Base-by-base conservation (phyloP, 208 protist genomes). In the Wallacemonas rigidus region DNA sequence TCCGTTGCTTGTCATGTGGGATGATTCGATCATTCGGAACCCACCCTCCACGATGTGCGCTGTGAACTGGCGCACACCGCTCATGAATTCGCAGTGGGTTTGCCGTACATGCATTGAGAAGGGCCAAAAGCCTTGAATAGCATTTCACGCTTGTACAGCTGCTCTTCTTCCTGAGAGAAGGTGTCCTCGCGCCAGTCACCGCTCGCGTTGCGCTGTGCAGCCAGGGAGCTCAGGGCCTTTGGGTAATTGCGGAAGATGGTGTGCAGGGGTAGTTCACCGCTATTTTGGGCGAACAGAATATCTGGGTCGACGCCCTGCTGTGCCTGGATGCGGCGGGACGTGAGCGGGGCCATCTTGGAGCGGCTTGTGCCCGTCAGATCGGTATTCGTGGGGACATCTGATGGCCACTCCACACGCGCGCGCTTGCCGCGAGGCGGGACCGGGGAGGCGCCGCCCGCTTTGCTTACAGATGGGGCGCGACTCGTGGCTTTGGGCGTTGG, bases 101-200 rank as follows among this genome's bases (percentile, higher is more conserved):
- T 85, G 39, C 72, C 76, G 61, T 82, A 86, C 41, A 47, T 43
- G 71, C 91, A 94, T 64, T 96, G 91, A 48, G 84, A 93, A 3
- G 91, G 88, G 0, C 91, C 91, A 9, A 86, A 38, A 58, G 77
- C 64, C 7, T 60, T 75, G 69, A 85, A 93, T 8, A 85, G 82
- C 53, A 94, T 69, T 44, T 96, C 91, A 7, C 68, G 79, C 76
- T 96, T 96, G 82, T 96, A 96, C 51, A 81, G 69, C 47, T 71
- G 72, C 75, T 96, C 91, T 67, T 96, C 91, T 26, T 94, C 87
- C 11, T 47, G 58, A 1, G 87, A 87, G 69, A 96, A 96, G 51
- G 89, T 91, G 67, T 96, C 91, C 17, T 79, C 75, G 47, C 82
- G 79, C 89, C 91, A 96, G 71, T 96, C 87, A 1, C 91, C 91